Evolutionary conservation across 306 rosid genomes (phyloP).

Genomic region (Vigna radiata): DNA sequence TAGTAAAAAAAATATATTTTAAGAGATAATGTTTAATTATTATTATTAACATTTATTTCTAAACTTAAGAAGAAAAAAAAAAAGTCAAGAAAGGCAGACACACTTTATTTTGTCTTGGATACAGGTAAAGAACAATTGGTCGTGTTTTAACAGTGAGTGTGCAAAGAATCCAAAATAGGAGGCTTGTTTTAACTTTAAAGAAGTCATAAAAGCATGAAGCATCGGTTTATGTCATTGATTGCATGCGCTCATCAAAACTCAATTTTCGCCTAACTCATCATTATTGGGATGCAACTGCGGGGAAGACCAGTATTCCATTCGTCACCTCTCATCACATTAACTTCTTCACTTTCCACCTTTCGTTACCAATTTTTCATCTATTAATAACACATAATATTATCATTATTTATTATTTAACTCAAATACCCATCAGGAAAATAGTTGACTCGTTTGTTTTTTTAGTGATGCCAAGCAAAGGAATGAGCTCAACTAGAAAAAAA

Average conservation of each 20-base stretch:
- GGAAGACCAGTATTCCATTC: slow-evolving; percentile 1
- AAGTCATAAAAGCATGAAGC: slow-evolving; percentile 40
- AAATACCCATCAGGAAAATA: background rate
- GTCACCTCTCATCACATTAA: slow-evolving; percentile 9
- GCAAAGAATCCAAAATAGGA: slow-evolving; percentile 41
- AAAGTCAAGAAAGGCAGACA: slow-evolving; percentile 37
- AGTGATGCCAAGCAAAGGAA: background rate
- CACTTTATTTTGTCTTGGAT: background rate
- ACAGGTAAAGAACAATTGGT: background rate
- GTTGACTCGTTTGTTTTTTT: background rate
- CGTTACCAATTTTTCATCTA: background rate
- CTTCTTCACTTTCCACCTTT: background rate
- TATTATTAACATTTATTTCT: background rate
- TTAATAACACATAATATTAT: background rate
- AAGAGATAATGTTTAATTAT: too few relatives aligned
- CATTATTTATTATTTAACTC: background rate
- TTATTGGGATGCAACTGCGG: slow-evolving; percentile 24
- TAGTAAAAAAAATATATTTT: background rate
- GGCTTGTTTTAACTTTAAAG: slow-evolving; percentile 22
- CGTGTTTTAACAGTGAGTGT: slow-evolving; percentile 42
- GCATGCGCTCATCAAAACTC: slow-evolving; percentile 36
- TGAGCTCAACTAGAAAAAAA: background rate
- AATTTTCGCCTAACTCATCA: slow-evolving; percentile 41
- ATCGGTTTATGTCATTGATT: slow-evolving; percentile 31
- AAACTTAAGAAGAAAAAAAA: background rate